A percentile compares a stretch with the other conserved stretches of the same genome.
These are phyloP conservation scores for Suhomyces yuchorum DNA, from an alignment of 1,139 yeast species.

Conservation along the genomic window DNA sequence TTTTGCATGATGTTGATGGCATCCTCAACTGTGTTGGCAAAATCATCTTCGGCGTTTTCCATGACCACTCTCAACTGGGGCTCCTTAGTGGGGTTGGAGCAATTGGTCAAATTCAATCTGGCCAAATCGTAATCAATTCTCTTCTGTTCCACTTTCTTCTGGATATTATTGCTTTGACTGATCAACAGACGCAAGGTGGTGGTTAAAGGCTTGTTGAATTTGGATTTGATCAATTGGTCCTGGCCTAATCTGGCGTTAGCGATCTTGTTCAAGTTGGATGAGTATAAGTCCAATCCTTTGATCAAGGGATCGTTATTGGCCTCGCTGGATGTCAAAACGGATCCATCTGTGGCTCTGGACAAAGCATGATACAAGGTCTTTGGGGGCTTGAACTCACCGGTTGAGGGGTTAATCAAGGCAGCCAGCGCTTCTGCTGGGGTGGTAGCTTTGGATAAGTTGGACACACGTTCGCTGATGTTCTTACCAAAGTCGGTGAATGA, in stretches of 20 bases:
- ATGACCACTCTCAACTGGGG: conserved; percentile 74
- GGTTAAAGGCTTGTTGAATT: conserved; percentile 69
- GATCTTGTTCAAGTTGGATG: conserved; percentile 56
- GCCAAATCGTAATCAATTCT: conserved; percentile 82
- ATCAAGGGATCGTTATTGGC: conserved; percentile 47
- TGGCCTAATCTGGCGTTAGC: conserved; percentile 86
- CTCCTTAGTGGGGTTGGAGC: conserved; percentile 73
- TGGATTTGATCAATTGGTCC: conserved; percentile 69
- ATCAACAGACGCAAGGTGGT: conserved; percentile 67
- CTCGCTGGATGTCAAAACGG: conserved; percentile 48
- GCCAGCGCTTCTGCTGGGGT: conserved; percentile 84
- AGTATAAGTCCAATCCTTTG: conserved; percentile 47
- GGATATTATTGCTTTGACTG: conserved; percentile 67
- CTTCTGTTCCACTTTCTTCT: conserved; percentile 76
- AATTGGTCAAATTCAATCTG: conserved; percentile 61
- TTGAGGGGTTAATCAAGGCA: conserved; percentile 59
- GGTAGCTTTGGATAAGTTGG: conserved; percentile 71
- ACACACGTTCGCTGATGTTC: conserved; percentile 64
- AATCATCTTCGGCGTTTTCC: conserved; percentile 87
- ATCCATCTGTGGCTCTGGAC: conserved; percentile 71
- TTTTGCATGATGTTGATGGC: conserved; percentile 84
- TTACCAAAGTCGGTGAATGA: conserved; percentile 75
- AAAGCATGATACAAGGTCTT: conserved; percentile 85
- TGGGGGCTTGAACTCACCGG: conserved; percentile 63
- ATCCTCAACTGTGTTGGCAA: conserved; percentile 88